Evolutionary conservation across 1,139 yeast species (phyloP).

Genomic region (Diutina neorugosa): DNA sequence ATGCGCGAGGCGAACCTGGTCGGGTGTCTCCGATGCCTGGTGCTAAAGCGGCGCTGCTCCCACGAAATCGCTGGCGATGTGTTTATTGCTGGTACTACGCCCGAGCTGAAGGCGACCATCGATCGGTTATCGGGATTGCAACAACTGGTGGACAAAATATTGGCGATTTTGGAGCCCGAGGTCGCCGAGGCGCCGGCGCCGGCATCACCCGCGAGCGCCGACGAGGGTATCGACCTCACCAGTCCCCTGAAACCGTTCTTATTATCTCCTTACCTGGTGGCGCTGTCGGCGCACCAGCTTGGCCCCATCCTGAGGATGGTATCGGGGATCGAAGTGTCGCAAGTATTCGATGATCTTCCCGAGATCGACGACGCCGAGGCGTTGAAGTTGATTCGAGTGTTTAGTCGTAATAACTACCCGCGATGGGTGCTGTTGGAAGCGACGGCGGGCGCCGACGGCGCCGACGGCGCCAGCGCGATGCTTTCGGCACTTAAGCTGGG

Average conservation of each 20-base stretch:
- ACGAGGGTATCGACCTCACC: neutral
- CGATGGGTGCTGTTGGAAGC: neutral
- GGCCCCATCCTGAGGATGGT: neutral
- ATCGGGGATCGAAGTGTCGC: neutral
- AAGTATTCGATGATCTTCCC: conserved; percentile 1
- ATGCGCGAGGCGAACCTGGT: neutral
- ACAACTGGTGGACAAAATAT: neutral
- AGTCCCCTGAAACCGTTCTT: neutral
- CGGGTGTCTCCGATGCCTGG: neutral
- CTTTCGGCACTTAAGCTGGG: neutral
- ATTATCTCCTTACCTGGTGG: neutral
- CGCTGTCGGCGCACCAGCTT: neutral
- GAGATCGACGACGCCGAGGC: neutral
- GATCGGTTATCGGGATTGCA: neutral
- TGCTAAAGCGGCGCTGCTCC: neutral
- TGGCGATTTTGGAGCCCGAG: neutral
- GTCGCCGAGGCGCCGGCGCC: neutral
- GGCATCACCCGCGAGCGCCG: neutral
- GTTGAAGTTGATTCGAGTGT: neutral
- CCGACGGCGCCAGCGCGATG: neutral
- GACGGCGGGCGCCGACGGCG: neutral
- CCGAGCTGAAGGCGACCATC: neutral
- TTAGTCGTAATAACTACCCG: neutral
- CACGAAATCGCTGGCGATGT: neutral
- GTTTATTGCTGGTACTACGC: neutral